These are phyloP conservation scores for Candida krabiensis DNA, from an alignment of 805 yeast genomes.

Conservation along the genomic window DNA sequence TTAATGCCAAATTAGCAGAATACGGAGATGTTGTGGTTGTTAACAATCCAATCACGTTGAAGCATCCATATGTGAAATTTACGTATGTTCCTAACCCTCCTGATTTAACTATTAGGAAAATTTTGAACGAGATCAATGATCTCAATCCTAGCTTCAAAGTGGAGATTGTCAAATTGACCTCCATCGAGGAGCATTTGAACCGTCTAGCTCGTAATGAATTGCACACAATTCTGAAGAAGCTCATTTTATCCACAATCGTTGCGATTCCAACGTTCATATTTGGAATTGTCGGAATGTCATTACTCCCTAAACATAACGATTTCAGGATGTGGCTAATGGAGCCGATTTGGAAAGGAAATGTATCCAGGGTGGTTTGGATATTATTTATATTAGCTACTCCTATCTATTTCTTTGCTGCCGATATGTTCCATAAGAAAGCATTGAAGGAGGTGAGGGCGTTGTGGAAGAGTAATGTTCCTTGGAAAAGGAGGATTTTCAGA, in stretches of 20 bases:
- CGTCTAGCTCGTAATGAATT: conserved; percentile 50
- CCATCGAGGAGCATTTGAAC: conserved; percentile 64
- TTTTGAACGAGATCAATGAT: conserved; percentile 49
- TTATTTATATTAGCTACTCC: conserved; percentile 67
- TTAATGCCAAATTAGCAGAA: conserved; percentile 47
- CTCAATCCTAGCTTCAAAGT: conserved; percentile 49
- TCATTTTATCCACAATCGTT: conserved; percentile 48
- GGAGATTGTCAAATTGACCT: conserved; percentile 50
- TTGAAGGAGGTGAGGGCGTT: conserved; percentile 54
- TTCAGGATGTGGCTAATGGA: conserved; percentile 56
- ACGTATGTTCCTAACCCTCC: conserved; percentile 64
- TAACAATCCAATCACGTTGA: conserved; percentile 53
- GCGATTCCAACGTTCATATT: conserved; percentile 67
- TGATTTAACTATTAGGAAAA: conserved; percentile 52
- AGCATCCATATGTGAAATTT: conserved; percentile 58
- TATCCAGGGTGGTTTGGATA: conserved; percentile 63
- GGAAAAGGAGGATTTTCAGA: conserved; percentile 55
- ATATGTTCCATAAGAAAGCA: conserved; percentile 69
- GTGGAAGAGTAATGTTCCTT: conserved; percentile 56
- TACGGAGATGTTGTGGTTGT: conserved; percentile 60
- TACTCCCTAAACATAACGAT: conserved; percentile 41
- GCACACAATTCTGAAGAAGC: conserved; percentile 42
- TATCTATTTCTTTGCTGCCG: conserved; percentile 72
- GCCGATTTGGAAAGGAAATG: conserved; percentile 65
- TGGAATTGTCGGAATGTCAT: conserved; percentile 69